A percentile compares a stretch with the other conserved stretches of the same genome.
Conservation (phyloP, 2,329 filamentous ascomycete species). For the Colletotrichum musae region DNA sequence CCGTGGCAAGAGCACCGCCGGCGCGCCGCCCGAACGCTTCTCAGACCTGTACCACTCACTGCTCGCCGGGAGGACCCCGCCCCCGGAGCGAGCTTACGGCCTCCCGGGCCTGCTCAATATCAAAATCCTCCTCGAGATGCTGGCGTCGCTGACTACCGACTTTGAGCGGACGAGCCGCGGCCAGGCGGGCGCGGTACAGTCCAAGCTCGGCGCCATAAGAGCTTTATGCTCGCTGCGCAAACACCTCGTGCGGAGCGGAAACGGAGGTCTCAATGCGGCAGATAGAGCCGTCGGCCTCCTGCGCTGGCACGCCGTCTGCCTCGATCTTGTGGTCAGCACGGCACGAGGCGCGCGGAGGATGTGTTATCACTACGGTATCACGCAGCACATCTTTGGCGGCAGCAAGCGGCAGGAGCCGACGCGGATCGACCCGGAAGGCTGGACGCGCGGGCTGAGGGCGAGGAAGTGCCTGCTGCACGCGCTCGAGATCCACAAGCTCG, state of each 20-base stretch:
- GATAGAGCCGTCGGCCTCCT: slow-evolving; percentile 6
- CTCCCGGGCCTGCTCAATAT: slow-evolving; percentile 9
- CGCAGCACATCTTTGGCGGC: slow-evolving; percentile 22
- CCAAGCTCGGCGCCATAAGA: slow-evolving; percentile 3
- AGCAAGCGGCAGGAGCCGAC: slow-evolving; percentile 14
- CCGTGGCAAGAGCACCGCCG: not conserved
- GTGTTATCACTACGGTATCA: slow-evolving; percentile 21
- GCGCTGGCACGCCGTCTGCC: slow-evolving; percentile 18
- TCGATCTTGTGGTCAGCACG: slow-evolving; percentile 15
- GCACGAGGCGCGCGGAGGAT: slow-evolving; percentile 10
- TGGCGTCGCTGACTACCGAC: slow-evolving; percentile 4
- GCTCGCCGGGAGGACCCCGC: not conserved
- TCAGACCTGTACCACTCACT: slow-evolving; percentile 2
- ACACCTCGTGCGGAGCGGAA: not conserved
- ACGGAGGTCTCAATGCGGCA: not conserved
- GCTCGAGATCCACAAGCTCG: slow-evolving; percentile 14
- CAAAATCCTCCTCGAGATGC: slow-evolving; percentile 8
- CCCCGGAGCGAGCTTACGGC: not conserved
- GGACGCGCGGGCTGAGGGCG: not conserved
- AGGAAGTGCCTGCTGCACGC: slow-evolving; percentile 16
- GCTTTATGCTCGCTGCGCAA: not conserved
- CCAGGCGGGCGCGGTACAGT: not conserved
- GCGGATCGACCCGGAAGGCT: slow-evolving; percentile 4
- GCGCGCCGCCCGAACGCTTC: not conserved
- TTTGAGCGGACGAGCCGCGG: slow-evolving; percentile 1